Evolutionary conservation across 495 filamentous ascomycete genomes (phyloP).

Genomic region (Peziza echinospora): DNA sequence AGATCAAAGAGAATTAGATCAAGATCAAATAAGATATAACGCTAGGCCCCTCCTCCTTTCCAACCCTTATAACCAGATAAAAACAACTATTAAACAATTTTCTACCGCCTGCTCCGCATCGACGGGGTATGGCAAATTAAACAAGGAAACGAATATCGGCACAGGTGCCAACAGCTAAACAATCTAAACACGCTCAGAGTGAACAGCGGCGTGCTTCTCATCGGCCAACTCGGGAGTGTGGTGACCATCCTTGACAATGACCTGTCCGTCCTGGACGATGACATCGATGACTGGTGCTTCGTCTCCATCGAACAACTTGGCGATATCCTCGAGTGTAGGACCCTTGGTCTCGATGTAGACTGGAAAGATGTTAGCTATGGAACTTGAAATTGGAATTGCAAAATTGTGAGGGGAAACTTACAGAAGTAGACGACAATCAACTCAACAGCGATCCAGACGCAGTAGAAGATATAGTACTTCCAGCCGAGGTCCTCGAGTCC

Average conservation of each 20-base stretch:
- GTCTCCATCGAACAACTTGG: conserved; percentile 38
- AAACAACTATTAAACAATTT: too few relatives aligned
- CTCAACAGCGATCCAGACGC: conserved; percentile 38
- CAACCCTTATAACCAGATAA: too few relatives aligned
- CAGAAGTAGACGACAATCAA: conserved; percentile 37
- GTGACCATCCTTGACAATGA: neutral
- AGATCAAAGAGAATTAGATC: too few relatives aligned
- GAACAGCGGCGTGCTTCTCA: too few relatives aligned
- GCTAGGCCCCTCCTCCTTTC: too few relatives aligned
- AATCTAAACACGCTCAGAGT: neutral
- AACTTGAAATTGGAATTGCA: too few relatives aligned
- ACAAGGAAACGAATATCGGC: neutral
- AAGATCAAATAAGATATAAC: too few relatives aligned
- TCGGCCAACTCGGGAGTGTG: too few relatives aligned
- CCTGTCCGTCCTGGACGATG: neutral
- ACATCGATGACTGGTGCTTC: conserved; percentile 16
- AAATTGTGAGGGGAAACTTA: neutral
- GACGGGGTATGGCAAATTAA: neutral
- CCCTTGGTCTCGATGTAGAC: conserved; percentile 44
- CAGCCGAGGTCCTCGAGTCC: conserved; percentile 34
- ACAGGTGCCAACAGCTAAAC: neutral
- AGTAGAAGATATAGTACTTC: conserved; percentile 45
- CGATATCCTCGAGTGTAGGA: conserved; percentile 43
- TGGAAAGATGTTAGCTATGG: neutral
- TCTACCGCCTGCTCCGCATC: too few relatives aligned